phyloP scores from a whole-genome alignment of 148 eudicot species.

The Salicornia ramosissima region DNA sequence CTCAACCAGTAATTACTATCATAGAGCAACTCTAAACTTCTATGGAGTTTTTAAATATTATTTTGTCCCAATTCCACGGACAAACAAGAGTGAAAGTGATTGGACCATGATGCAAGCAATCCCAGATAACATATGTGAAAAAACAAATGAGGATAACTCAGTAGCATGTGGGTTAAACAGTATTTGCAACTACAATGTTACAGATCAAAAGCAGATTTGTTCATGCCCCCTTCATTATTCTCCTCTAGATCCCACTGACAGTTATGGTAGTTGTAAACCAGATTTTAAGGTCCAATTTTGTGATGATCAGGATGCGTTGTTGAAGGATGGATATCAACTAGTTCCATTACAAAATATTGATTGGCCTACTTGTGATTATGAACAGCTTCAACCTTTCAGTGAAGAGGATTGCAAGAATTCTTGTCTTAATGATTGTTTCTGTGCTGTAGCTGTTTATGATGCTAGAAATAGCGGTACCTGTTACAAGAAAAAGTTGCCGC shows the following conservation, averaged over 20 bases:
- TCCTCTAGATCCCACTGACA: conserved; percentile 35
- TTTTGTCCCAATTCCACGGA: conserved; percentile 33
- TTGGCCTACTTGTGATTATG: conserved; percentile 27
- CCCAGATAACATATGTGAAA: conserved; percentile 42
- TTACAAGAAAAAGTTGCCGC: conserved; percentile 38
- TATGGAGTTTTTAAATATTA: conserved; percentile 34
- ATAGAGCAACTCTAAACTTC: conserved; percentile 35
- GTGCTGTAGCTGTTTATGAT: conserved; percentile 24
- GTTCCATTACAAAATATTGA: conserved; percentile 11
- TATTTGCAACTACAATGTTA: conserved; percentile 32
- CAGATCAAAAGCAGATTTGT: conserved; percentile 30
- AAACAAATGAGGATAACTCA: too few species aligned
- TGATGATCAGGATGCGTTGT: not conserved
- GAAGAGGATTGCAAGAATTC: conserved; percentile 30
- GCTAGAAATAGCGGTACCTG: conserved; percentile 13
- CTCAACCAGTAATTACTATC: conserved; percentile 23
- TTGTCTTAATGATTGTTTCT: conserved; percentile 27
- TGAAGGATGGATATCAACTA: conserved; percentile 1
- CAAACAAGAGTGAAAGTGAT: not conserved
- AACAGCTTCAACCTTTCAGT: not conserved
- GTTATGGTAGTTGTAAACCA: conserved; percentile 39
- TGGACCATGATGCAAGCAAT: conserved; percentile 29
- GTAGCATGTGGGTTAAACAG: conserved; percentile 58
- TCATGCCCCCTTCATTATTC: conserved; percentile 38
- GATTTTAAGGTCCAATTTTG: conserved; percentile 17